phyloP scores from a whole-genome alignment of 2,329 filamentous ascomycete genomes.

The Macrophomina tecta region DNA sequence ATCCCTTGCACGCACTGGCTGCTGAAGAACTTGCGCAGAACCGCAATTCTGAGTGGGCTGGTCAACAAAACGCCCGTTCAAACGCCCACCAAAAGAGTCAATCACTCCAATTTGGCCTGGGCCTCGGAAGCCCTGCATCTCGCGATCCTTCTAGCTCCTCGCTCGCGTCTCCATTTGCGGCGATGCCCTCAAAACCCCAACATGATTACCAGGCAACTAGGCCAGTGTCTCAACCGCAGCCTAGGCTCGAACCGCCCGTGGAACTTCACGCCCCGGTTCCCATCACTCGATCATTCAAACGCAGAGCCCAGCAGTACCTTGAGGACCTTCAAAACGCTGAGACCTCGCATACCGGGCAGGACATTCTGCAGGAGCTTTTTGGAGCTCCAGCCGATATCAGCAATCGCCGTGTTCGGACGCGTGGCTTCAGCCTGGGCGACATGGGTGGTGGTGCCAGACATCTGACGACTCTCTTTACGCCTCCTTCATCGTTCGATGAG shows the following conservation, averaged over 20 bases:
- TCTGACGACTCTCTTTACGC: constrained; percentile 62
- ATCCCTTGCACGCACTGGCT: constrained; percentile 54
- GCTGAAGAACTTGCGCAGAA: constrained; percentile 43
- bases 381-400: constrained; percentile 55
- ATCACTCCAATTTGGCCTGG: constrained; percentile 55
- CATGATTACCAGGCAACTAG: constrained; percentile 21
- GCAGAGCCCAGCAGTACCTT: constrained; percentile 62
- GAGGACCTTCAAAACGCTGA: constrained; percentile 58
- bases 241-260: constrained; percentile 57
- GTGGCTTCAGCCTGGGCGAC: constrained; percentile 66
- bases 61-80: constrained; percentile 47
- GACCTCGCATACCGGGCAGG: constrained; percentile 45
- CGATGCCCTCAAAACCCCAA: constrained; percentile 6
- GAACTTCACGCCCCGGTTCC: constrained; percentile 60
- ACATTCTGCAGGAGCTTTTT: constrained; percentile 52
- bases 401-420: constrained; percentile 63
- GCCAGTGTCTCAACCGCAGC: constrained; percentile 26
- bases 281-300: constrained; percentile 61
- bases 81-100: constrained; percentile 59
- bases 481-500: constrained; percentile 45
- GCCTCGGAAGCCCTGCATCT: constrained; percentile 39
- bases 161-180: constrained; percentile 52
- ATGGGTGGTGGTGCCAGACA: constrained; percentile 57
- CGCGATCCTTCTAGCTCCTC: constrained; percentile 27
- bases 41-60: constrained; percentile 49